Evolutionary conservation across 768 basidiomycete species (phyloP), one percentile per base, ranked within the genome.

Genomic region (Dacryopinax spathularia): DNA sequence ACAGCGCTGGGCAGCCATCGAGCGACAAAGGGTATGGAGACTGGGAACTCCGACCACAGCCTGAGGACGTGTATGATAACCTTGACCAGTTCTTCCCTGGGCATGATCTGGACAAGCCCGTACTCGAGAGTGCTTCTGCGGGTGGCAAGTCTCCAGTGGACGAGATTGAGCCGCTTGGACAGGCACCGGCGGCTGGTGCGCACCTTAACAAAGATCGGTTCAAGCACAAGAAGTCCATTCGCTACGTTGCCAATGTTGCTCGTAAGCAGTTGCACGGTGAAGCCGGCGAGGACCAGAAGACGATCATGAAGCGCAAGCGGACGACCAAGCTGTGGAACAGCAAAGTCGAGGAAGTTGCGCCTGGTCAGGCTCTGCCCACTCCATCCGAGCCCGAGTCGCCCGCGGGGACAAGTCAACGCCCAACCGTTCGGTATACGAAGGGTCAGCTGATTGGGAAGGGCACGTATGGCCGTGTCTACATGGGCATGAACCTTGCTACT

Each of bases 401-500:
- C 2, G 59, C 85, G 5, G 80, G 85, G 33, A 33, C 68, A 33
- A 78, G 48, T 20, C 81, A 65, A 82, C 82, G 37, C 80, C 85
- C 25, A 86, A 78, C 70, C 81, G 89, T 92, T 73, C 71, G 88
- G 81, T 60, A 63, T 68, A 34, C 62, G 36, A 88, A 95, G 69
- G 96, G 96, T 61, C 93, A 97, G 75, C 80, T 98, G 35, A 97
- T 99, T 66, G 96, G 96, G 33, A 91, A 90, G 71, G 96, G 96
- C 27, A 94, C 93, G 13, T 99, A 94, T 70, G 96, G 96, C 13
- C 84, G 89, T 41, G 96, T 99, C 31, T 99, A 97, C 71, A 83
- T 98, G 62, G 96, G 91, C 18, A 78, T 98, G 64, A 98, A 98
- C 72, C 91, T 90, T 33, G 93, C 91, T 2, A 95, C 93, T 0